A percentile compares a stretch with the other conserved stretches of the same genome.
phyloP scores from a whole-genome alignment of 2,329 filamentous ascomycete genomes.

The Microdochium trichocladiopsis region DNA sequence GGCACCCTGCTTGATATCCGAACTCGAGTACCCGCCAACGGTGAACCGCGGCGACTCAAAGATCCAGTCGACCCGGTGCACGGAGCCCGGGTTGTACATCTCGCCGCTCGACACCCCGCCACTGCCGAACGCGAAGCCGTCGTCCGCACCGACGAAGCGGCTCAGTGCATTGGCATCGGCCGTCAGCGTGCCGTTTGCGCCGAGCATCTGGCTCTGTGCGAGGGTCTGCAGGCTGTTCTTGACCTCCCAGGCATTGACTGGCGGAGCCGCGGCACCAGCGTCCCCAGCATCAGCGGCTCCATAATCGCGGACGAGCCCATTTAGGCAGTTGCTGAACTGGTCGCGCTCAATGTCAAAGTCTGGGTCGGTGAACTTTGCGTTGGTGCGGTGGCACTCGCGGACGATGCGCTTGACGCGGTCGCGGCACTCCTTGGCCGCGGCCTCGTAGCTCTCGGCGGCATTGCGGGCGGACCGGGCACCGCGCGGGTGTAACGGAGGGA shows the following conservation, averaged over 20 bases:
- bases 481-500: conserved; percentile 14
- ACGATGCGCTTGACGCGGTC: conserved; percentile 32
- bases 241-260: conserved; percentile 11
- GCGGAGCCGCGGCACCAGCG: conserved; percentile 1
- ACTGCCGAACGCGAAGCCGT: background rate
- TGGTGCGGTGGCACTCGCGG: conserved; percentile 33
- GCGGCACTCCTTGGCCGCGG: conserved; percentile 32
- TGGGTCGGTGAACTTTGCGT: conserved; percentile 36
- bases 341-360: conserved; percentile 36
- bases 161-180: conserved; percentile 6
- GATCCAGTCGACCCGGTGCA: conserved; percentile 35
- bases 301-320: conserved; percentile 15
- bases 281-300: conserved; percentile 3
- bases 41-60: conserved; percentile 33
- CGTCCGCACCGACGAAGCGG: conserved; percentile 8
- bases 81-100: conserved; percentile 23
- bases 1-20: conserved; percentile 33
- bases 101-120: conserved; percentile 3
- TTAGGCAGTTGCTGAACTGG: conserved; percentile 5
- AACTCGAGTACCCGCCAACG: conserved; percentile 29
- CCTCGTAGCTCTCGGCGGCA: conserved; percentile 32
- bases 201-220: background rate
- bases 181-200: background rate
- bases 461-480: conserved; percentile 24
- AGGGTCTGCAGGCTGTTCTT: conserved; percentile 14